These are phyloP conservation scores for Plasmodium berghei DNA, from an alignment of 169 alveolate species.

Conservation along the genomic window DNA sequence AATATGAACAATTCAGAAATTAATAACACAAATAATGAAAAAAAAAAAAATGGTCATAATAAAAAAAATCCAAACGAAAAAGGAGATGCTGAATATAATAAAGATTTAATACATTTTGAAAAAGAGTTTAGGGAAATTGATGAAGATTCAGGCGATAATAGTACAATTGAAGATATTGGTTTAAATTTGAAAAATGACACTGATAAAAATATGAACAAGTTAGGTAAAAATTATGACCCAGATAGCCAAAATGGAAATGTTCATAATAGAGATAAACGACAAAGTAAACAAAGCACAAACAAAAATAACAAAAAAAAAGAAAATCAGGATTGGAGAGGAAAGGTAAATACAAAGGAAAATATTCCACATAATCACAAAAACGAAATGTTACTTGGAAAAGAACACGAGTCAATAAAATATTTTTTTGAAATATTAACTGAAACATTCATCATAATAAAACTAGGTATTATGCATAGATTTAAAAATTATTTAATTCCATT, in stretches of 20 bases:
- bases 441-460: conserved; percentile 6
- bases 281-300: not conserved
- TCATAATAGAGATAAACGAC: not conserved
- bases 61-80: not conserved
- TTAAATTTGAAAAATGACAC: not conserved
- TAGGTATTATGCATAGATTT: conserved; percentile 35
- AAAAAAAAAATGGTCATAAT: not conserved
- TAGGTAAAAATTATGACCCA: not conserved
- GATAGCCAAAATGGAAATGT: not conserved
- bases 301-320: not conserved
- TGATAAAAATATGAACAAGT: not conserved
- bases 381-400: conserved; percentile 1
- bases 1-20: not conserved
- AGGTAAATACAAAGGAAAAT: not conserved
- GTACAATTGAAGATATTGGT: not conserved
- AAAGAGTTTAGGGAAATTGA: conserved; percentile 2
- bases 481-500: conserved; percentile 27
- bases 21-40: not conserved
- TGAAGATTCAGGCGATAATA: conserved; percentile 5
- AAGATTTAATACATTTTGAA: not conserved
- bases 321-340: not conserved
- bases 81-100: not conserved
- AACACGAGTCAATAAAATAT: conserved; percentile 29
- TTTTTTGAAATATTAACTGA: conserved; percentile 41
- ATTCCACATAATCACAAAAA: not conserved